Conservation (phyloP, 2,329 filamentous ascomycete genomes). For the Microascus cirrosus region DNA sequence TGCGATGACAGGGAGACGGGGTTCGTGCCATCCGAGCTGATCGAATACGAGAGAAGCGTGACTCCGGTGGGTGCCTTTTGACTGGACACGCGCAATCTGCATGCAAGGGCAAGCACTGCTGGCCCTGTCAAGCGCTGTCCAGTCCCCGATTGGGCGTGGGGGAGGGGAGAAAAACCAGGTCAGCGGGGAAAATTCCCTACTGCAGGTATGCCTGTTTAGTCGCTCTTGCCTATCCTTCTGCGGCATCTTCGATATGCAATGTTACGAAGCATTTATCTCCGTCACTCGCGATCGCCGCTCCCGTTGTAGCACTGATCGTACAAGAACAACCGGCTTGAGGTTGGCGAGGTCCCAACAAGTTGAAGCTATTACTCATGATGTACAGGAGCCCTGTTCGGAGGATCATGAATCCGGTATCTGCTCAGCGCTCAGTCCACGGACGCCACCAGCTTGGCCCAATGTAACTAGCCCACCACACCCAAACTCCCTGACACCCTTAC, state of each 20-base stretch:
- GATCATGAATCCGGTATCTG: too few relatives aligned
- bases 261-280: neutral
- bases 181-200: neutral
- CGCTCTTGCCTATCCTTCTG: neutral
- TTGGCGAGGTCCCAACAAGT: too few relatives aligned
- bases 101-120: neutral
- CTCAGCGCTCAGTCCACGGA: too few relatives aligned
- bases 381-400: too few relatives aligned
- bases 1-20: neutral
- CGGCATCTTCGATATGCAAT: neutral
- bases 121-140: neutral
- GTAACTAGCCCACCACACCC: too few relatives aligned
- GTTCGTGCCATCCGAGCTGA: neutral
- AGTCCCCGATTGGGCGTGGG: neutral
- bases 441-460: too few relatives aligned
- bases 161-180: neutral
- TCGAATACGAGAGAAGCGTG: neutral
- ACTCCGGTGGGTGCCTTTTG: neutral
- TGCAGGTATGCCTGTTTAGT: neutral
- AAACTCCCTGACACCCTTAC: too few relatives aligned
- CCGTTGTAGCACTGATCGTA: too few relatives aligned
- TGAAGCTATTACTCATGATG: too few relatives aligned
- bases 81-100: neutral
- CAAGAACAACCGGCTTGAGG: too few relatives aligned
- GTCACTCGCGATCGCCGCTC: too few relatives aligned